phyloP scores from a whole-genome alignment of 257 asterid genomes.

The Parsonsia alboflavescens region DNA sequence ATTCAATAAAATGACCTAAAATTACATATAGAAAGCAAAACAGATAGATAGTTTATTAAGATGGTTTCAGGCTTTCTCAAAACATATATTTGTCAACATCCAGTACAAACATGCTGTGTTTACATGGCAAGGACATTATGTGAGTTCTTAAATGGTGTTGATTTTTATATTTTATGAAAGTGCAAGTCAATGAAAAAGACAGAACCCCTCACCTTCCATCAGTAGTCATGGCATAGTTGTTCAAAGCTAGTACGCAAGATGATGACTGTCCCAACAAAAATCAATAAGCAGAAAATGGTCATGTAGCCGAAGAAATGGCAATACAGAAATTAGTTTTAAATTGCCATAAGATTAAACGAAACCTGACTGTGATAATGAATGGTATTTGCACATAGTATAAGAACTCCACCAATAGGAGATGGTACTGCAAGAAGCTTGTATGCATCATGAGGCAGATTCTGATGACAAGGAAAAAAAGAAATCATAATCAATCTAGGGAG shows the following conservation, averaged over 20 bases:
- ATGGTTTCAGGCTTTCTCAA: not conserved
- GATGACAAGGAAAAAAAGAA: constrained; percentile 27
- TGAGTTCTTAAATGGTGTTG: not conserved
- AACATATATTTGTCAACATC: not conserved
- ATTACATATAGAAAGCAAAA: not conserved
- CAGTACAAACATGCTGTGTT: not conserved
- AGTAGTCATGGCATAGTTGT: constrained; percentile 67
- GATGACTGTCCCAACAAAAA: constrained; percentile 62
- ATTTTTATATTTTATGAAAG: not conserved
- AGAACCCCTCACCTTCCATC: constrained; percentile 58
- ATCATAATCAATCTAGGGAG: constrained; percentile 7
- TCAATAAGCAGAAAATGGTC: constrained; percentile 23
- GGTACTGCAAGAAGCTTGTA: constrained; percentile 99
- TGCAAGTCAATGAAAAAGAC: constrained; percentile 8
- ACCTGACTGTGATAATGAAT: constrained; percentile 99
- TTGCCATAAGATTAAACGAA: constrained; percentile 18
- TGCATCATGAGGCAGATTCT: constrained; percentile 96
- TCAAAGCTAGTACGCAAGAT: constrained; percentile 78
- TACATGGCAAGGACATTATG: not conserved
- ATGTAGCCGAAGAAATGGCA: constrained; percentile 11
- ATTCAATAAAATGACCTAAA: not conserved
- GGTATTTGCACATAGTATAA: constrained; percentile 84
- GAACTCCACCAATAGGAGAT: constrained; percentile 97
- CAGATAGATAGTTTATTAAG: not conserved
- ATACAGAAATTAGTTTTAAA: constrained; percentile 11